Evolutionary conservation across 2,329 filamentous ascomycete genomes (phyloP), one percentile per base, ranked within the genome.

Genomic region (Calonectria pseudoturangicola): DNA sequence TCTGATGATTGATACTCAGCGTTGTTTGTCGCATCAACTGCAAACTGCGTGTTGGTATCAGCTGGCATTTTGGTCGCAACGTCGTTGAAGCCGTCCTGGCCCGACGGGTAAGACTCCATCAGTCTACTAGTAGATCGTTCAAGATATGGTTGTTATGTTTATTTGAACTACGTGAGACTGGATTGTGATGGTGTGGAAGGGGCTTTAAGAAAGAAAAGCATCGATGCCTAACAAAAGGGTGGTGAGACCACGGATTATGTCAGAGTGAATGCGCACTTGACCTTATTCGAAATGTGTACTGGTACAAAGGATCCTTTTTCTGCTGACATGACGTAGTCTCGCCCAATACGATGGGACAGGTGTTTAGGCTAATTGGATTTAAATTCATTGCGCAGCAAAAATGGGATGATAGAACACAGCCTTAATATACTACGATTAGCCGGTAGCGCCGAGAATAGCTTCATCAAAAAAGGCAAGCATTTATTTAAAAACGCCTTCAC

Each of bases 201-300:
- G 12, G 4, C 2, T 15, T 16, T 58, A n/a, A 39, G 13, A 4
- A 8, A 8, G 25, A 6, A 16, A n/a, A 16, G n/a, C 7, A 48
- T 25, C 21, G n/a, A 25, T 27, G 33, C 2, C 10, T 16, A 7
- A 13, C 27, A 12, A 36, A 16, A 58, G 15, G n/a, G 54, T 58
- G 54, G 33, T 36, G 12, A 39, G 54, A 39, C 39, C 16, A 58
- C 10, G 5, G 30, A 39, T 58, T 58, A 58, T 39, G 54, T 58
- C 54, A 58, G 33, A 58, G 4, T 12, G n/a, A 13, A 48, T 25
- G 25, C 10, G n/a, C 45, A 25, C 8, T 25, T n/a, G n/a, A n/a
- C 45, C 45, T 10, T 10, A 25, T n/a, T 21, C 10, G 43, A 21
- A 12, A 10, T 18, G 18, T n/a, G n/a, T 47, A 47, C 16, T 21